A percentile compares a stretch with the other conserved stretches of the same genome.
These are phyloP conservation scores for Pseudozyma flocculosa DNA, from an alignment of 1,284 basidiomycete genomes.

Conservation along the genomic window DNA sequence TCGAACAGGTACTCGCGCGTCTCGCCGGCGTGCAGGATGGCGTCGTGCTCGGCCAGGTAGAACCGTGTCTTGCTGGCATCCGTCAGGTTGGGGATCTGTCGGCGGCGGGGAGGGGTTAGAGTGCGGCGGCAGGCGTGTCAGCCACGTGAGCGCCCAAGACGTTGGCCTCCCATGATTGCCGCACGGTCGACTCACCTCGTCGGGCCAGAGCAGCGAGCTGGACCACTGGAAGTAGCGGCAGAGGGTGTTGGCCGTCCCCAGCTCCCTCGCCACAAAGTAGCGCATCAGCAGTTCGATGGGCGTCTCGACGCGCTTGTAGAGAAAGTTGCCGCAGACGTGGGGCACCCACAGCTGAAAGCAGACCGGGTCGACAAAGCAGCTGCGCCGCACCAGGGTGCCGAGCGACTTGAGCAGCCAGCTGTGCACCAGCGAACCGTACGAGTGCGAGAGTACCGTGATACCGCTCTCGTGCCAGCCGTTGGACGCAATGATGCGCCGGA, in stretches of 20 bases:
- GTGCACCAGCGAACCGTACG: conserved; percentile 51
- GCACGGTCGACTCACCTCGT: conserved; percentile 26
- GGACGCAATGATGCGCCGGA: conserved; percentile 27
- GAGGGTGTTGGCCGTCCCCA: conserved; percentile 44
- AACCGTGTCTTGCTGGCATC: conserved; percentile 26
- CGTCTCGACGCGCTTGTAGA: conserved; percentile 42
- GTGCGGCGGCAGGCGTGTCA: too few relatives aligned
- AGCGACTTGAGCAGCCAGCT: conserved; percentile 51
- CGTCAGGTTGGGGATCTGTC: conserved; percentile 19
- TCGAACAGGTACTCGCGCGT: conserved; percentile 40
- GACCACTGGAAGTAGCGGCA: conserved; percentile 52
- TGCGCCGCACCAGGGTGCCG: conserved; percentile 21
- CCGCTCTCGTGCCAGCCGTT: conserved; percentile 24
- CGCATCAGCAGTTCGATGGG: conserved; percentile 48
- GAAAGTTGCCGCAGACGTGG: conserved; percentile 45
- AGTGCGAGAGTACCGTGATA: conserved; percentile 50
- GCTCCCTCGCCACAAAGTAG: conserved; percentile 49
- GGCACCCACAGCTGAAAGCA: conserved; percentile 53
- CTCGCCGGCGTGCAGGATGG: conserved; percentile 37
- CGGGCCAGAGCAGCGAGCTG: conserved; percentile 48
- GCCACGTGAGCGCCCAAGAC: too few relatives aligned
- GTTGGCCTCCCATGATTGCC: too few relatives aligned
- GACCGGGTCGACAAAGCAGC: conserved; percentile 54
- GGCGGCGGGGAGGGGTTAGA: too few relatives aligned
- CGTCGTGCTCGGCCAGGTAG: conserved; percentile 46